Evolutionary conservation across 1,139 yeast genomes (phyloP).

Genomic region (Sugiyamaella xylanicola): DNA sequence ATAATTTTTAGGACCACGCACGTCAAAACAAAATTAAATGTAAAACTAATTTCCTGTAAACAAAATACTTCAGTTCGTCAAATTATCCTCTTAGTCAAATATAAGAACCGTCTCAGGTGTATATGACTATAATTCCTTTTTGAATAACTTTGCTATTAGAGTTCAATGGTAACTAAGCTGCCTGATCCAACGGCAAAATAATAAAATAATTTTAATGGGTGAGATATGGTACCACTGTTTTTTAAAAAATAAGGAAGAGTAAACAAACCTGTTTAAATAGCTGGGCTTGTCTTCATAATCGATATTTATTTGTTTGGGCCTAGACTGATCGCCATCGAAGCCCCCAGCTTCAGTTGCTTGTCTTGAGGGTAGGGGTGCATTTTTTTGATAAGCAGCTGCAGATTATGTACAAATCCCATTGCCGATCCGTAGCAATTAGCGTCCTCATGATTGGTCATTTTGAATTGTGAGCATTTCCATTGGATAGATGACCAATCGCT

Average conservation of each 20-base stretch:
- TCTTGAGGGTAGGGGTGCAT: slow-evolving; percentile 4
- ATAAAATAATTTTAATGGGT: too few species aligned
- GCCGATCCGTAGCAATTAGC: slow-evolving; percentile 5
- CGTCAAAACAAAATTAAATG: not conserved
- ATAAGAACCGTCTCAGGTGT: not conserved
- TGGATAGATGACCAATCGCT: slow-evolving; percentile 13
- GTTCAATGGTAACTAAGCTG: not conserved
- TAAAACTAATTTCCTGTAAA: not conserved
- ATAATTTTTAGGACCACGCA: not conserved
- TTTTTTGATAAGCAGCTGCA: not conserved
- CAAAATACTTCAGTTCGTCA: not conserved
- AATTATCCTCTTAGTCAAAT: slow-evolving; percentile 1
- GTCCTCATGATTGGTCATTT: slow-evolving; percentile 6
- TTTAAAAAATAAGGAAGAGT: too few species aligned
- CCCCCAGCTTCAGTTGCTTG: not conserved
- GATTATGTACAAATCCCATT: not conserved
- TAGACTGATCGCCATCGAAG: not conserved
- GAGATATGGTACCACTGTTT: too few species aligned
- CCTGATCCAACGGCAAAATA: not conserved
- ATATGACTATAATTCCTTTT: not conserved
- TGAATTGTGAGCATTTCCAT: slow-evolving; percentile 19
- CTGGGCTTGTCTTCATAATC: not conserved
- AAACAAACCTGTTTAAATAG: too few species aligned
- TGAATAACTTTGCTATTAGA: not conserved
- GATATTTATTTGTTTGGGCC: not conserved